Conservation (phyloP, 805 yeast genomes). For the Cyberlindnera maclurae region DNA sequence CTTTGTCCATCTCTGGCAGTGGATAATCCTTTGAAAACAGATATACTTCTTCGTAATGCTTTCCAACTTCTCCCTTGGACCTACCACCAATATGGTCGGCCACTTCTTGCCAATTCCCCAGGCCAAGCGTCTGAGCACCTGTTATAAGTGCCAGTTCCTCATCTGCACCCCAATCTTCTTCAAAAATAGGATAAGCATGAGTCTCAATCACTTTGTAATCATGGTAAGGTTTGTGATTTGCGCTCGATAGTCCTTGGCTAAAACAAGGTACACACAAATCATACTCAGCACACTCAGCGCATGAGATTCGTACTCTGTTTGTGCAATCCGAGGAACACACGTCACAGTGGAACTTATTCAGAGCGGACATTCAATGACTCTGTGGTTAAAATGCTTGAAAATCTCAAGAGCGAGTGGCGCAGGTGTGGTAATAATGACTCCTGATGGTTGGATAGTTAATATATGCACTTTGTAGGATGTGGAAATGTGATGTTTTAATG, state of each 20-base stretch:
- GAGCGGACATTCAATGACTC: slow-evolving; percentile 18
- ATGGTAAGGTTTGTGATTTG: slow-evolving; percentile 90
- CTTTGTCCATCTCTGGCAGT: slow-evolving; percentile 75
- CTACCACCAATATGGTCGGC: slow-evolving; percentile 93
- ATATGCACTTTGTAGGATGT: background rate
- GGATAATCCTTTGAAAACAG: slow-evolving; percentile 72
- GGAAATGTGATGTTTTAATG: background rate
- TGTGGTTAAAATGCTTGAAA: background rate
- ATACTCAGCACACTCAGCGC: slow-evolving; percentile 90
- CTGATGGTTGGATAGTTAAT: no score
- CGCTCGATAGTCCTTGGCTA: slow-evolving; percentile 72
- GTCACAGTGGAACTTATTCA: slow-evolving; percentile 77
- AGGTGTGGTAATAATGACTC: no score
- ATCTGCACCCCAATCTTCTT: slow-evolving; percentile 95
- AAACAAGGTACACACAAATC: slow-evolving; percentile 98
- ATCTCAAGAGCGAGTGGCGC: no score
- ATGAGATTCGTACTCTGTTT: slow-evolving; percentile 78
- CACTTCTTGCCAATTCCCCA: slow-evolving; percentile 98
- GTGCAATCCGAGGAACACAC: slow-evolving; percentile 96
- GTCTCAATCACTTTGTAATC: slow-evolving; percentile 90
- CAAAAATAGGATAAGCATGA: slow-evolving; percentile 88
- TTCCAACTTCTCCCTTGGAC: slow-evolving; percentile 83
- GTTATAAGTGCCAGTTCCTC: slow-evolving; percentile 85
- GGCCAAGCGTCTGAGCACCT: slow-evolving; percentile 85
- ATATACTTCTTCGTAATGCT: slow-evolving; percentile 72